These are phyloP conservation scores for Priceomyces melissophilus DNA, from an alignment of 805 yeast species.

Conservation along the genomic window DNA sequence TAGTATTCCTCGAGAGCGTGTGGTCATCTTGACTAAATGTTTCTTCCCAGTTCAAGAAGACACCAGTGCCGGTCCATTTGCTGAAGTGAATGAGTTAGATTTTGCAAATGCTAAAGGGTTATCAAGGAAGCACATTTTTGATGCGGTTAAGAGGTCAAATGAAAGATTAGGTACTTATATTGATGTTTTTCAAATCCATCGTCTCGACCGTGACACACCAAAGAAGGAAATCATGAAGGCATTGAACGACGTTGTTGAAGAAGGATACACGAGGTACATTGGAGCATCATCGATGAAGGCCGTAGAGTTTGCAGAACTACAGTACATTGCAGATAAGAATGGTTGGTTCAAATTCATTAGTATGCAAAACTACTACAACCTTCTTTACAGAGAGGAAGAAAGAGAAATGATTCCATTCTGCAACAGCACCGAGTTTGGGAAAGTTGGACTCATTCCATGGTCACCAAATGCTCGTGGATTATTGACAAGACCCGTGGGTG, in stretches of 20 bases:
- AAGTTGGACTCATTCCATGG: conserved; percentile 55
- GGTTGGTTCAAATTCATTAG: conserved; percentile 58
- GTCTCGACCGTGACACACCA: conserved; percentile 47
- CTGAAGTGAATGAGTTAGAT: conserved; percentile 4
- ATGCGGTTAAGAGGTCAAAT: conserved; percentile 39
- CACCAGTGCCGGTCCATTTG: conserved; percentile 6
- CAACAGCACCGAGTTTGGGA: conserved; percentile 33
- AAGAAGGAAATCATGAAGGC: conserved; percentile 55
- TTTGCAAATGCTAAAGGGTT: conserved; percentile 34
- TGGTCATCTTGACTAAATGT: conserved; percentile 18
- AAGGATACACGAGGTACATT: conserved; percentile 49
- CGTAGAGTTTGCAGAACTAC: conserved; percentile 50
- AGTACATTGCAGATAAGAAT: conserved; percentile 51
- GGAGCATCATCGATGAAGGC: conserved; percentile 64
- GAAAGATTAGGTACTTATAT: conserved; percentile 50
- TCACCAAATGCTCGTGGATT: conserved; percentile 56
- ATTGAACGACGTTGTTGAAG: conserved; percentile 46
- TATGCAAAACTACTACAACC: conserved; percentile 57
- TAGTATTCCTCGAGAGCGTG: conserved; percentile 16
- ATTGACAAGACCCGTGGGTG: conserved; percentile 44
- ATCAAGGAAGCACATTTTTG: conserved; percentile 41
- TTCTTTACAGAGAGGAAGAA: conserved; percentile 60
- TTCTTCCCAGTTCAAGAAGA: conserved; percentile 10
- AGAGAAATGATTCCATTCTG: conserved; percentile 59
- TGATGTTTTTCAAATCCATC: conserved; percentile 56